Conservation (phyloP, 768 basidiomycete species). For the Rhizopogon rudus region DNA sequence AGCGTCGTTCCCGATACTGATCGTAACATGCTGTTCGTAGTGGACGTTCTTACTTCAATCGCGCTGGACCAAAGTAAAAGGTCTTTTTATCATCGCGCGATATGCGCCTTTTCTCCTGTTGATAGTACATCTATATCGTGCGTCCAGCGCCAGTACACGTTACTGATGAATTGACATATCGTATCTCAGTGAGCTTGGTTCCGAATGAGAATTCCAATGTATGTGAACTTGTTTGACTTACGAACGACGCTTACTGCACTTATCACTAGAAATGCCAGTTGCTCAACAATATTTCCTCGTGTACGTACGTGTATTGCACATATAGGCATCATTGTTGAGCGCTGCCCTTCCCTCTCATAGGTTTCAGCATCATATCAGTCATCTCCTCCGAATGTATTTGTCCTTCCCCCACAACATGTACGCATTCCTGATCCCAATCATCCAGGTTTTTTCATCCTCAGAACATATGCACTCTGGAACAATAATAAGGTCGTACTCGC, state of each 20-base stretch:
- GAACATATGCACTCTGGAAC: too few species aligned
- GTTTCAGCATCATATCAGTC: background rate
- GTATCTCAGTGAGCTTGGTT: background rate
- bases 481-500: too few species aligned
- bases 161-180: background rate
- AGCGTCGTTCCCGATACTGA: background rate
- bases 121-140: background rate
- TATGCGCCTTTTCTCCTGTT: background rate
- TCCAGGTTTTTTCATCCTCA: too few species aligned
- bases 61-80: background rate
- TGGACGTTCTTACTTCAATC: background rate
- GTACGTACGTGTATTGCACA: background rate
- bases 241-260: background rate
- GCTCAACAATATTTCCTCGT: background rate
- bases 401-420: too few species aligned
- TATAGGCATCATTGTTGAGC: background rate
- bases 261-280: background rate
- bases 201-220: background rate
- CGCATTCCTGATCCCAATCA: too few species aligned
- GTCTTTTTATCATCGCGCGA: background rate
- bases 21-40: background rate
- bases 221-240: background rate
- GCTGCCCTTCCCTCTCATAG: background rate
- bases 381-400: too few species aligned
- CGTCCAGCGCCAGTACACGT: background rate